Conservation (phyloP, 2,329 filamentous ascomycete genomes). For the Corinectria fuckeliana region DNA sequence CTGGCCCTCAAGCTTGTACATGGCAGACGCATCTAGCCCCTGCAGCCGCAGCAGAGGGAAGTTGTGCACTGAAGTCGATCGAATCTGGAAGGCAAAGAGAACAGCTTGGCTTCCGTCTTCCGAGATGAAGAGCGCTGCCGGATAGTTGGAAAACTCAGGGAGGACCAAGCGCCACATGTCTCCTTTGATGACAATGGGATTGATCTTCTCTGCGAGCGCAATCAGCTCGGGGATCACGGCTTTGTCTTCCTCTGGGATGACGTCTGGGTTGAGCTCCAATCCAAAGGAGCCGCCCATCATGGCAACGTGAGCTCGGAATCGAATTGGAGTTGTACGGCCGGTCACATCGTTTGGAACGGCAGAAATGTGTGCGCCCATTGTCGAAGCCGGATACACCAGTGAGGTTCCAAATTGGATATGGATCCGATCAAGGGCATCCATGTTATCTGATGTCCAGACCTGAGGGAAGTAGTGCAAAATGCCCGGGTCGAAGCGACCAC, state of each 20-base stretch:
- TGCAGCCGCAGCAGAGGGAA: conserved; percentile 60
- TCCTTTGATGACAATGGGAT: conserved; percentile 64
- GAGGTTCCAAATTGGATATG: conserved; percentile 70
- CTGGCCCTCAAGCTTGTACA: conserved; percentile 60
- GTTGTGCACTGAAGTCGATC: conserved; percentile 57
- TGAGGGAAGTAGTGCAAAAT: conserved; percentile 70
- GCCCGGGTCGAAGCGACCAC: conserved; percentile 69
- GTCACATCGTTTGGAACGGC: conserved; percentile 66
- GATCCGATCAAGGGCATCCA: conserved; percentile 66
- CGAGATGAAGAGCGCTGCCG: conserved; percentile 65
- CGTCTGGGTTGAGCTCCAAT: conserved; percentile 65
- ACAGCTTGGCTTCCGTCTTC: conserved; percentile 57
- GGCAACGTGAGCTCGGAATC: conserved; percentile 69
- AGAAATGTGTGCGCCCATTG: conserved; percentile 71
- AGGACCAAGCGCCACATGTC: conserved; percentile 65
- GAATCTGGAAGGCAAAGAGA: conserved; percentile 67
- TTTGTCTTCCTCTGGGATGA: conserved; percentile 58
- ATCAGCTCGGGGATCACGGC: conserved; percentile 61
- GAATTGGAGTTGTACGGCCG: conserved; percentile 59
- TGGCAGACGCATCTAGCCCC: conserved; percentile 61
- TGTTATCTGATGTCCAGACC: conserved; percentile 71
- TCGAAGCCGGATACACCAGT: conserved; percentile 65
- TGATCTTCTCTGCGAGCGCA: conserved; percentile 59
- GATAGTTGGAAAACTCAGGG: conserved; percentile 66
- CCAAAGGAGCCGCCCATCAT: conserved; percentile 74